Percentiles rank a stretch among this genome's conserved stretches.
phyloP scores from a whole-genome alignment of 495 filamentous ascomycete species.

The Penicillium parvum region DNA sequence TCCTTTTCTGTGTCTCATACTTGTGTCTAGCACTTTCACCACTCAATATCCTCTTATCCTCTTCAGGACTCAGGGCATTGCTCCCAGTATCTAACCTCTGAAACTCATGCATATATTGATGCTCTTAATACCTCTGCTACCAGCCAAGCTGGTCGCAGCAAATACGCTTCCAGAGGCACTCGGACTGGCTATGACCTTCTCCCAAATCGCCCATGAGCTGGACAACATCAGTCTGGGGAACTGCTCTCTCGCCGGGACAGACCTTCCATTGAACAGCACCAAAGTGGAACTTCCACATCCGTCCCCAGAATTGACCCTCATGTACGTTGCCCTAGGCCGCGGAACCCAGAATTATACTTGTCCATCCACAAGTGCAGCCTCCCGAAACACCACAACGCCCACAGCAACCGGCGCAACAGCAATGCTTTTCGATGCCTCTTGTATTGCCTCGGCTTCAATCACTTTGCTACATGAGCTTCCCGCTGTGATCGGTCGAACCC shows the following conservation, averaged over 20 bases:
- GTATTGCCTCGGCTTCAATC: slow-evolving; percentile 27
- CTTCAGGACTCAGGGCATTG: not conserved
- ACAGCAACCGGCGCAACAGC: slow-evolving; percentile 58
- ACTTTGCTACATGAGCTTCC: slow-evolving; percentile 31
- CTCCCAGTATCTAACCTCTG: not conserved
- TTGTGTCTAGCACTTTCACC: no score
- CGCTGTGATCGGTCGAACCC: slow-evolving; percentile 28
- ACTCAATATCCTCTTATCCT: not conserved
- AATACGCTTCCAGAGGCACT: slow-evolving; percentile 15
- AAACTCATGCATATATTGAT: slow-evolving; percentile 5
- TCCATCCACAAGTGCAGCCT: slow-evolving; percentile 16
- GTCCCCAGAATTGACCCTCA: slow-evolving; percentile 43
- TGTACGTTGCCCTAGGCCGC: slow-evolving; percentile 62
- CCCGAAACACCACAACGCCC: slow-evolving; percentile 22
- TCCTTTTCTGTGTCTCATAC: not conserved
- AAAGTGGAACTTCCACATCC: slow-evolving; percentile 41
- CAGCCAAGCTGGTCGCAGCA: not conserved
- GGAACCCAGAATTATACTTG: slow-evolving; percentile 81
- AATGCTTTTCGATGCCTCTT: slow-evolving; percentile 61
- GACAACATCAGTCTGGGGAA: slow-evolving; percentile 20
- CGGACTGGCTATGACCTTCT: slow-evolving; percentile 16
- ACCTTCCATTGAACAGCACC: slow-evolving; percentile 20
- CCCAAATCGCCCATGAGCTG: slow-evolving; percentile 19
- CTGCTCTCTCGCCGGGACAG: slow-evolving; percentile 25
- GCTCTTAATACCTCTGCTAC: not conserved